phyloP scores from a whole-genome alignment of 2,329 filamentous ascomycete species.

The Colletotrichum eremochloae region DNA sequence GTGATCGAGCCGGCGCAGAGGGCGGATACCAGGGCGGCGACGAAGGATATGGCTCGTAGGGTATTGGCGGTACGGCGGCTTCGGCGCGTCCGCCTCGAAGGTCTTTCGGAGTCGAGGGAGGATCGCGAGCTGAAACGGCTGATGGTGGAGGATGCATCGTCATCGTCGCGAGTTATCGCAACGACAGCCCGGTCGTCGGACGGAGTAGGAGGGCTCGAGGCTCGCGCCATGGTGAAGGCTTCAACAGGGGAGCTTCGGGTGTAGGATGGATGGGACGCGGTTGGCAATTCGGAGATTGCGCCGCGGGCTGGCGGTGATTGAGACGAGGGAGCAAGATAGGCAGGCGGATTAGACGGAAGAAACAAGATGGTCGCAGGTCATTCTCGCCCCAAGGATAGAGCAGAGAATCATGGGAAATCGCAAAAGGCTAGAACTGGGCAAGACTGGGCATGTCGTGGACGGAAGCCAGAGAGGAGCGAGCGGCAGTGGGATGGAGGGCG shows the following conservation, averaged over 20 bases:
- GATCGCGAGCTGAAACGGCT: conserved; percentile 44
- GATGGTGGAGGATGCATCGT: conserved; percentile 41
- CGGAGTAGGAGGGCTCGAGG: conserved; percentile 26
- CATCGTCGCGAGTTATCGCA: conserved; percentile 12
- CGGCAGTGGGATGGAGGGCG: not conserved
- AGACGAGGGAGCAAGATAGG: not conserved
- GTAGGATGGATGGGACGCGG: not conserved
- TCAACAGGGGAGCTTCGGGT: not conserved
- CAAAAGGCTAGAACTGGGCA: not conserved
- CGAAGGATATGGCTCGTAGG: conserved; percentile 63
- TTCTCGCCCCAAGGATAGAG: not conserved
- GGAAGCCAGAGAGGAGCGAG: too few relatives aligned
- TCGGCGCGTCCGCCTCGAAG: conserved; percentile 32
- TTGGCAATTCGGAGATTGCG: conserved; percentile 8
- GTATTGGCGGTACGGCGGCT: conserved; percentile 47
- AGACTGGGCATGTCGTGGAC: conserved; percentile 20
- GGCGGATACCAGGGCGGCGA: conserved; percentile 66
- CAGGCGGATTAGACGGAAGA: conserved; percentile 5
- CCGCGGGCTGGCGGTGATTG: conserved; percentile 6
- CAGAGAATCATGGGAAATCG: not conserved
- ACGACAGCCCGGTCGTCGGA: conserved; percentile 30
- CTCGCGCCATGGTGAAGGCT: conserved; percentile 35
- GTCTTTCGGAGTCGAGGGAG: conserved; percentile 42
- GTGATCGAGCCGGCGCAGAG: conserved; percentile 93
- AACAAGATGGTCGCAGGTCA: conserved; percentile 16